Evolutionary conservation across 768 basidiomycete species (phyloP), one percentile per base, ranked within the genome.

Genomic region (Paxillus rubicundulus): DNA sequence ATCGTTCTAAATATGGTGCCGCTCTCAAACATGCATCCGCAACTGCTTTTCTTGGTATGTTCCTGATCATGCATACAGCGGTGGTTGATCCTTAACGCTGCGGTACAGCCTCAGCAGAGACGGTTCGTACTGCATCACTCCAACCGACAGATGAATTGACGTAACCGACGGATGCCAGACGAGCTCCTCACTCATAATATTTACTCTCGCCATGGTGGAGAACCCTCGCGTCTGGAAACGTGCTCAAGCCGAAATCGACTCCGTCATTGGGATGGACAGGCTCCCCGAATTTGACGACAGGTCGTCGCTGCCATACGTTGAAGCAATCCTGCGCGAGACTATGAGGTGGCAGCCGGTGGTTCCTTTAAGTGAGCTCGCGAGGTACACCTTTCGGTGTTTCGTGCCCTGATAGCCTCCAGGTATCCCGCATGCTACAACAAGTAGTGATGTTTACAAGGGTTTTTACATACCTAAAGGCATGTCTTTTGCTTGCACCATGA

Each of bases 401-500:
- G 14, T 33, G 12, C 33, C 33, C 33, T 33, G 10, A 33, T 5
- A 33, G 12, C 12, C 33, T 13, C 33, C 33, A 33, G 27, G 10
- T 9, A 12, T 52, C 33, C 53, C 59, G 2, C 59, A 58, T 45
- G 49, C 57, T 14, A 40, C 53, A 17, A 43, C 40, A 12, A 40
- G 17, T 32, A 52, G 41, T 9, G 59, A 60, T 34, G n/a, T 50
- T 16, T 60, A 58, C 42, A 47, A 50, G 17, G 57, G 53, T 27
- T 55, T 45, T 27, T 63, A 52, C 43, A 61, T 63, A 34, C 61
- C 61, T 18, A 55, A 59, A 45, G 58, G 58, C 42, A 39, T 8
- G 52, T 13, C 9, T 18, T 39, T 7, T 18, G 34, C 5, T 21
- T 16, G 13, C 30, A 9, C 17, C 10, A 30, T 13, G 14, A 8